Evolutionary conservation across 2,329 filamentous ascomycete genomes (phyloP).

Genomic region (Pseudogymnoascus sp.): DNA sequence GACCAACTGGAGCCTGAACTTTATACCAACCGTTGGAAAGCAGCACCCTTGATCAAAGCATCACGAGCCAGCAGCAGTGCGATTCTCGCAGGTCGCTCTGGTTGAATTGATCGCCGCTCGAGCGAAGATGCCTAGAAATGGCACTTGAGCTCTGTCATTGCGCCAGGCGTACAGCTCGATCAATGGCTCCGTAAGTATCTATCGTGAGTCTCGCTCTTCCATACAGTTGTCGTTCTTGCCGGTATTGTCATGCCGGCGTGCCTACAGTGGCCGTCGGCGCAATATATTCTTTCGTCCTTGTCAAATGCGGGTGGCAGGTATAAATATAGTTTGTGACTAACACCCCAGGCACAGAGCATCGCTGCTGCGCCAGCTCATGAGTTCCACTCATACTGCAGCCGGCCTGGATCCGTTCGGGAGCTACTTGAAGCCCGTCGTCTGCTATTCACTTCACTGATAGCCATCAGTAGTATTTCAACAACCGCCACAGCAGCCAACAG

Average conservation of each 20-base stretch:
- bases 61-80: not conserved
- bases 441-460: not conserved
- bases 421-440: not conserved
- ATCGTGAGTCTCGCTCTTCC: not conserved
- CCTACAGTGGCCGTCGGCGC: not conserved
- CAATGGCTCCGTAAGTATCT: not conserved
- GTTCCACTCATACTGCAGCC: not conserved
- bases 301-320: not conserved
- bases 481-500: not conserved
- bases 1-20: not conserved
- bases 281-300: not conserved
- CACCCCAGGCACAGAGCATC: not conserved
- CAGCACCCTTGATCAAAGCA: not conserved
- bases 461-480: not conserved
- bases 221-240: not conserved
- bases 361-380: not conserved
- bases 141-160: not conserved
- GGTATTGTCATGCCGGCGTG: not conserved
- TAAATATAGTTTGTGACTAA: conserved; percentile 4
- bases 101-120: not conserved
- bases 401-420: not conserved
- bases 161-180: not conserved
- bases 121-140: not conserved
- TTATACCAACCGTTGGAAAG: not conserved
- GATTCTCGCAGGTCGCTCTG: not conserved